A percentile compares a stretch with the other conserved stretches of the same genome.
Evolutionary conservation across 2,329 filamentous ascomycete genomes (phyloP).

Genomic region (Calonectria fujianensis): DNA sequence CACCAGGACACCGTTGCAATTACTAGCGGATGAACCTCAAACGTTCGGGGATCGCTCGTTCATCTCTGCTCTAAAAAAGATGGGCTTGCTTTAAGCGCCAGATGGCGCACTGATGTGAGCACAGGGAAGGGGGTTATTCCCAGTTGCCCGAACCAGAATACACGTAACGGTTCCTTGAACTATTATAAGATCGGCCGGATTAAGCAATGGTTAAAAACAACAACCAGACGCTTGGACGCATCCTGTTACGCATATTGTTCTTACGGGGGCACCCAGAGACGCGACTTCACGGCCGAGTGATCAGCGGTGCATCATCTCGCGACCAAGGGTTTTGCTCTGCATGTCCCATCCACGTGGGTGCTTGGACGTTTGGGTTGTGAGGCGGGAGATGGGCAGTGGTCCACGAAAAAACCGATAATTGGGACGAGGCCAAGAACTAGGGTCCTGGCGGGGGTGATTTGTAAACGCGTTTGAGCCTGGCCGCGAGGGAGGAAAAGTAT

Average conservation of each 20-base stretch:
- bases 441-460: conserved; percentile 3
- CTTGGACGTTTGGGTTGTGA: not conserved
- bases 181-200: conserved; percentile 7
- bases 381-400: not conserved
- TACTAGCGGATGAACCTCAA: not conserved
- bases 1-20: not conserved
- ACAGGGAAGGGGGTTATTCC: not conserved
- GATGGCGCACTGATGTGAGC: not conserved
- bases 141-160: not conserved
- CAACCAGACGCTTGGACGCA: not conserved
- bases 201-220: not conserved
- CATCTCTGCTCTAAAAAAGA: not conserved
- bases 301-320: not conserved
- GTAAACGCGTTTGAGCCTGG: not conserved
- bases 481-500: not conserved
- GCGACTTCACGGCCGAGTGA: not conserved
- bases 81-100: not conserved
- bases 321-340: not conserved
- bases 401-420: not conserved
- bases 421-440: not conserved
- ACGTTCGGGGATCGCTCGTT: not conserved
- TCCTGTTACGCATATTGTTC: not conserved
- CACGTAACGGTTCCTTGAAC: not conserved
- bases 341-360: conserved; percentile 3
- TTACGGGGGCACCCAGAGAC: too few species aligned